These are phyloP conservation scores for Erodium texanum DNA, from an alignment of 441 rosid genomes.

Conservation along the genomic window DNA sequence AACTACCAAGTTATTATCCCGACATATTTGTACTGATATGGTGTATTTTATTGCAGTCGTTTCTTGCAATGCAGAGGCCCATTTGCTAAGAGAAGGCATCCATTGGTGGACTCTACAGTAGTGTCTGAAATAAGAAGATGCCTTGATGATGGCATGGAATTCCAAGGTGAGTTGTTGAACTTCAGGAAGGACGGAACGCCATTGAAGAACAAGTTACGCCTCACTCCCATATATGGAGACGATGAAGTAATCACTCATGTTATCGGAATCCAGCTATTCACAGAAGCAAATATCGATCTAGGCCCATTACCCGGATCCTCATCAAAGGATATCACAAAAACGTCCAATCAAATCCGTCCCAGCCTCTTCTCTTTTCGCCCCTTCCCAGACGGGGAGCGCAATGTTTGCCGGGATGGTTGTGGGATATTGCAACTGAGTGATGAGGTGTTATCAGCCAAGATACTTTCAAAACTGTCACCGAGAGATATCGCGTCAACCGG, in stretches of 20 bases:
- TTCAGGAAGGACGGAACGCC: constrained; percentile 90
- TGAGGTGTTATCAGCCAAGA: constrained; percentile 68
- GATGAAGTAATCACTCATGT: constrained; percentile 74
- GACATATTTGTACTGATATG: constrained; percentile 9
- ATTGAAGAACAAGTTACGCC: constrained; percentile 65
- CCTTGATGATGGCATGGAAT: constrained; percentile 75
- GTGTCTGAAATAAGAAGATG: constrained; percentile 75
- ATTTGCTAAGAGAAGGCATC: constrained; percentile 89
- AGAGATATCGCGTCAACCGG: constrained; percentile 84
- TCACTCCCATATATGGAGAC: constrained; percentile 83
- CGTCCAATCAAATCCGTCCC: constrained; percentile 32
- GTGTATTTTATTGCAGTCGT: constrained; percentile 43
- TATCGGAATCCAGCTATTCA: constrained; percentile 79
- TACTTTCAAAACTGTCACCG: constrained; percentile 71
- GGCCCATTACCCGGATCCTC: constrained; percentile 59
- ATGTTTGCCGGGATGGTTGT: constrained; percentile 63
- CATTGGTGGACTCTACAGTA: constrained; percentile 66
- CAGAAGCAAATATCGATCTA: constrained; percentile 72
- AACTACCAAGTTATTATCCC: background rate
- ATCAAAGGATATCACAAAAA: constrained; percentile 39
- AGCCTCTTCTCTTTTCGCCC: constrained; percentile 29
- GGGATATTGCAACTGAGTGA: constrained; percentile 72
- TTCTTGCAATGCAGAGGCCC: constrained; percentile 96
- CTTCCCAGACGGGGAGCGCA: constrained; percentile 43
- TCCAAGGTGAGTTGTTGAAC: constrained; percentile 83